Evolutionary conservation across 345 rosid genomes (phyloP), one percentile per base, ranked within the genome.

Genomic region (Moricandia moricandioides): DNA sequence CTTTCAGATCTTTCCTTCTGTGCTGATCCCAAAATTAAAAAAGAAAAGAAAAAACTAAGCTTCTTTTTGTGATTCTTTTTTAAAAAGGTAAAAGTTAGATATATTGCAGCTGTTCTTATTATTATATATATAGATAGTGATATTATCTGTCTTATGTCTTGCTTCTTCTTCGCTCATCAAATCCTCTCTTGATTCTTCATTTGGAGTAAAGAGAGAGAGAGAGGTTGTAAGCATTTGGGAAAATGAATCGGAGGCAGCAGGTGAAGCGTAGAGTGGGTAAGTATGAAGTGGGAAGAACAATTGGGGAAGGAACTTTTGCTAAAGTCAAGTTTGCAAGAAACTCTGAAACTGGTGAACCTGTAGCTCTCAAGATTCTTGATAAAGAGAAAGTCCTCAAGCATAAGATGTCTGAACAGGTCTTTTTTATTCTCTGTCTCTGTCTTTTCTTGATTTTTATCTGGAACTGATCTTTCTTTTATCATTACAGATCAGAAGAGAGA

Each of bases 301-400:
- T 95, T 71, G 99, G 99, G 0, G 99, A 95, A 72, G 97, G 99
- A 59, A 85, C 99, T 59, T 95, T 95, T 83, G 99, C 97, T 4
- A 95, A 95, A 84, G 97, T 95, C 45, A 95, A 89, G 87, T 95
- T 89, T 79, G 99, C 97, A 1, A 86, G 90, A 70, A 95, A 92
- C 71, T 90, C 96, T 5, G 88, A 90, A 80, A 95, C 93, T 0
- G 91, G 92, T 17, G 91, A 90, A 16, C 82, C 88, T 11, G 99
- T 95, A 21, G 97, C 99, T 69, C 83, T 95, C 75, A 95, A 95
- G 88, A 90, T 95, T 70, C 95, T 95, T 33, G 99, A 95, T 79
- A 92, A 89, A 80, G 97, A 95, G 70, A 95, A 92, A 84, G 97
- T 95, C 76, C 92, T 95, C 63, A 90, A 89, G 82, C 91, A 95